Evolutionary conservation across 345 rosid species (phyloP), one percentile per base, ranked within the genome.

Genomic region (Melastoma malabathricum): DNA sequence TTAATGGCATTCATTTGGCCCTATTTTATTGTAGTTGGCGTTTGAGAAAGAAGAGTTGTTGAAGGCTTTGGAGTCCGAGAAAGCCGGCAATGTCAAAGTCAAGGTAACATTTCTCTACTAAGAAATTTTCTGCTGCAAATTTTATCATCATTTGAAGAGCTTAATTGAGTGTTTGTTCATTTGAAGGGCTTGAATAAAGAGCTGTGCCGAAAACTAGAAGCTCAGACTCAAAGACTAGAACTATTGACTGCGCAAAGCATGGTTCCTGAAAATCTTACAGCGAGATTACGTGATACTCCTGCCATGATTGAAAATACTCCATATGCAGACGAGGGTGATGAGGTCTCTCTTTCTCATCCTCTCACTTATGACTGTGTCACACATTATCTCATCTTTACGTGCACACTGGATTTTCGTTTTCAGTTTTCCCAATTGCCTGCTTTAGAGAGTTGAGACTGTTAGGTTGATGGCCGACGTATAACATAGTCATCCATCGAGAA

Each of bases 281-380:
- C 72, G 60, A 81, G 75, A 66, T 77, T 64, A 51, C 70, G 68
- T 10, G 90, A 83, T 63, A 50, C 82, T 52, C 76, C 22, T 45
- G 34, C 60, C 18, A 25, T 60, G 45, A 80, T 63, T 59, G 95
- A 88, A 57, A 70, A 63, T 58, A 39, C 71, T 72, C 67, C 83
- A 34, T 85, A 77, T 69, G 97, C 94, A 16, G 99, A 88, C 64
- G 99, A 93, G 72, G 99, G 99, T 44, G 99, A 93, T 50, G 99
- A 93, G 99, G 99, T 88, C 68, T 8, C 14, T 23, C 6, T 43
- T 19, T 58, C 43, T 44, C 4, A 14, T 14, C 2, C 13, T 18
- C 5, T 0, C 5, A 34, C 12, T 34, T 9, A 48, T 48, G 50
- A 18, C 45, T 15, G 31, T 18, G 14, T 58, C 2, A 20, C 12